Conservation (phyloP, 1,139 yeast species). For the Hyphopichia burtonii region DNA sequence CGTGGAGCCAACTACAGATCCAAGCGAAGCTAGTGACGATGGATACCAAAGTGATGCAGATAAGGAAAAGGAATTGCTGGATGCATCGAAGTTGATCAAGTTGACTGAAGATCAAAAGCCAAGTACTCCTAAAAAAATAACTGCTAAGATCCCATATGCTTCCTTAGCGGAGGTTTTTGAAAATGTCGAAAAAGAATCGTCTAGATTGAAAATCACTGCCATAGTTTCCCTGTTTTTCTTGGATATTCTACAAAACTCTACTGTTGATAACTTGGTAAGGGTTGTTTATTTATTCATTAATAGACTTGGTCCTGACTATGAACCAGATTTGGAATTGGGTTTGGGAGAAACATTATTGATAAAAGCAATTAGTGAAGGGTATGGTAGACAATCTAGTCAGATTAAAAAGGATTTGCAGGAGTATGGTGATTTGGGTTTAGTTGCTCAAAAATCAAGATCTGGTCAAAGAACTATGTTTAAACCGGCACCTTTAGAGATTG, state of each 20-base stretch:
- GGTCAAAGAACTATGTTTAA: conserved; percentile 93
- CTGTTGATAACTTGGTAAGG: conserved; percentile 59
- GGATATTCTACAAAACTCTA: conserved; percentile 53
- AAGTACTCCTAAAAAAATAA: conserved; percentile 7
- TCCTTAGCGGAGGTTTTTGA: conserved; percentile 70
- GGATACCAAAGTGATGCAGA: conserved; percentile 4
- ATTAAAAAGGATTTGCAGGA: conserved; percentile 74
- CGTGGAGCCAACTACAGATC: conserved; percentile 7
- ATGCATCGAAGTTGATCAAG: conserved; percentile 25
- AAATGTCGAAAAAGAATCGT: conserved; percentile 72
- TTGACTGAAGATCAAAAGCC: conserved; percentile 18
- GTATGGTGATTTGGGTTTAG: conserved; percentile 86
- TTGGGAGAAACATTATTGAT: conserved; percentile 85
- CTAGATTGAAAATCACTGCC: conserved; percentile 77
- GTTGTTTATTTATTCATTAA: conserved; percentile 84
- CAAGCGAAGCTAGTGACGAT: conserved; percentile 6
- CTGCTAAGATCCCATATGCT: conserved; percentile 53
- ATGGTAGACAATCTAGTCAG: conserved; percentile 74
- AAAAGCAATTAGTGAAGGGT: conserved; percentile 87
- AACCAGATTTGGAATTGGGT: conserved; percentile 83
- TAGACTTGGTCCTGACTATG: conserved; percentile 92
- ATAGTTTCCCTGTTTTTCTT: conserved; percentile 70
- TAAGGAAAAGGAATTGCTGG: conserved; percentile 9
- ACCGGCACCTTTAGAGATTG: conserved; percentile 76
- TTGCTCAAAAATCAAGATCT: conserved; percentile 80